Conservation (phyloP, 306 rosid species). For the Trifolium dubium region DNA sequence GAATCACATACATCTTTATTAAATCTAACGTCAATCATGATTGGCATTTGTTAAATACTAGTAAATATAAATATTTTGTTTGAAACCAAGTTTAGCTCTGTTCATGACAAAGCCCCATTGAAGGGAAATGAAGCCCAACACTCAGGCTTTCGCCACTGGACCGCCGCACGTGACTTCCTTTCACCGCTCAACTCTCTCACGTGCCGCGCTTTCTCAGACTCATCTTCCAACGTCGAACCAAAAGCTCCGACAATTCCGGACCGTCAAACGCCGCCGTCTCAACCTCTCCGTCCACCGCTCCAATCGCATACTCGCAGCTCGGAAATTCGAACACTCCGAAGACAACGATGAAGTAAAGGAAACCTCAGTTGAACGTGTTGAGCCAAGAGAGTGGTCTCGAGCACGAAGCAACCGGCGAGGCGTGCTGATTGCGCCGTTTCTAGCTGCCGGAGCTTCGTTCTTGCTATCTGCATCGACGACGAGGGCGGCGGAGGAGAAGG, state of each 20-base stretch:
- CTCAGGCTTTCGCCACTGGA: constrained; percentile 43
- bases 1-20: too few relatives aligned
- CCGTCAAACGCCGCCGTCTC: constrained; percentile 44
- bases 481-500: constrained; percentile 57
- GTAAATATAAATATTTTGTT: too few relatives aligned
- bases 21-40: too few relatives aligned
- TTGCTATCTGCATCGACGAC: constrained; percentile 61
- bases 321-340: constrained; percentile 15
- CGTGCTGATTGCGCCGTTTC: constrained; percentile 64
- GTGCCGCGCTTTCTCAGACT: constrained; percentile 26
- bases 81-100: not conserved
- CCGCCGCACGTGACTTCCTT: constrained; percentile 43
- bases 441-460: constrained; percentile 66
- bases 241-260: constrained; percentile 37
- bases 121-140: constrained; percentile 58
- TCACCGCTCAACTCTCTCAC: constrained; percentile 37
- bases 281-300: constrained; percentile 41
- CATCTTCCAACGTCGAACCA: constrained; percentile 24
- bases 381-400: not conserved
- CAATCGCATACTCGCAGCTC: constrained; percentile 29
- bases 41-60: too few relatives aligned
- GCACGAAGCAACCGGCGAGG: constrained; percentile 55
- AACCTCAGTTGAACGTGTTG: constrained; percentile 10
- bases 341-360: not conserved
- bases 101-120: constrained; percentile 18